phyloP scores from a whole-genome alignment of 2,329 filamentous ascomycete species.

The Fusarium udum region DNA sequence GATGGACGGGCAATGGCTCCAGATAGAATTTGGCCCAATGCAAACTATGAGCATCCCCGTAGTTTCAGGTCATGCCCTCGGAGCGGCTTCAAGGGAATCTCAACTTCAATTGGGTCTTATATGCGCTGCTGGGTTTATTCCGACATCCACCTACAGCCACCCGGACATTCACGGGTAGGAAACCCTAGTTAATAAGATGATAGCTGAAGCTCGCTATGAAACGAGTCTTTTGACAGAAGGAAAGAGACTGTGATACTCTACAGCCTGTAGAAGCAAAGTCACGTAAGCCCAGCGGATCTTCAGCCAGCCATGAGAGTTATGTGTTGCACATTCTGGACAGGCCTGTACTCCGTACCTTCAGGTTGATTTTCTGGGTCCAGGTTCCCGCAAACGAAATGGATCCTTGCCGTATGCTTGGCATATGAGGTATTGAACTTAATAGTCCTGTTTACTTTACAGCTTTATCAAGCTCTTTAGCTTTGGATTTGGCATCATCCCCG shows the following conservation, averaged over 20 bases:
- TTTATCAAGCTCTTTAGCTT: not conserved
- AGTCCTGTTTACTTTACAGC: constrained; percentile 32
- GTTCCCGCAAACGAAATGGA: constrained; percentile 8
- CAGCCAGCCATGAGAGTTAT: constrained; percentile 17
- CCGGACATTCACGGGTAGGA: constrained; percentile 2
- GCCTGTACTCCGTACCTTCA: not conserved
- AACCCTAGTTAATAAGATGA: not conserved
- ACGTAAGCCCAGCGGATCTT: constrained; percentile 8
- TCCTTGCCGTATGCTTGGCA: constrained; percentile 30
- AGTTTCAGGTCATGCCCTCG: constrained; percentile 19
- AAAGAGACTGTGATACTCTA: not conserved
- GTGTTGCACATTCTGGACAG: constrained; percentile 9
- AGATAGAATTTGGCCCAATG: constrained; percentile 26
- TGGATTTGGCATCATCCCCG: not conserved
- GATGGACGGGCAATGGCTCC: constrained; percentile 24
- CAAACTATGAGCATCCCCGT: constrained; percentile 13
- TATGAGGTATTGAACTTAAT: constrained; percentile 16
- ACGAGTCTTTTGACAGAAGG: not conserved
- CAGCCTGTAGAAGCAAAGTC: not conserved
- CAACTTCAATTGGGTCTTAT: not conserved
- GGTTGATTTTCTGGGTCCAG: constrained; percentile 1
- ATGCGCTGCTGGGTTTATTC: constrained; percentile 1
- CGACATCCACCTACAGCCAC: constrained; percentile 6
- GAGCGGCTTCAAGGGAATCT: not conserved
- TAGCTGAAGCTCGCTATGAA: not conserved